Evolutionary conservation across 1,284 basidiomycete species (phyloP).

Genomic region (Tilletiopsis washingtonensis): DNA sequence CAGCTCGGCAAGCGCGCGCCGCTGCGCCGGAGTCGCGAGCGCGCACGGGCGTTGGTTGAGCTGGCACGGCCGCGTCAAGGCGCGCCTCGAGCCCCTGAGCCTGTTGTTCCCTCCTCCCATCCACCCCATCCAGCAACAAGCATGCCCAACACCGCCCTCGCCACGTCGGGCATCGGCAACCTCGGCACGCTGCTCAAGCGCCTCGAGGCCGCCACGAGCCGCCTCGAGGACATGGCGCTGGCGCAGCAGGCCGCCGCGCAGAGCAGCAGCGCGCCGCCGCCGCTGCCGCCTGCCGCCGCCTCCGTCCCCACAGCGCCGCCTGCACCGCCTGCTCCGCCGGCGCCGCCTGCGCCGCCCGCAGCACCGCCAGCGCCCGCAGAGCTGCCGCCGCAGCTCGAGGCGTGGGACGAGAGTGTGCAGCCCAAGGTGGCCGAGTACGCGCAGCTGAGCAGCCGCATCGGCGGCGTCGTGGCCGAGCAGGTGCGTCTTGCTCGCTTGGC

Average conservation of each 20-base stretch:
- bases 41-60: no score
- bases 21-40: no score
- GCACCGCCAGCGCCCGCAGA: constrained; percentile 26
- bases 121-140: no score
- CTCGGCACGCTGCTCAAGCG: constrained; percentile 43
- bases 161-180: constrained; percentile 35
- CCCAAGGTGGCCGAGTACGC: constrained; percentile 67
- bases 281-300: background rate
- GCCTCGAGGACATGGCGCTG: constrained; percentile 81
- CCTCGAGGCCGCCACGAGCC: constrained; percentile 78
- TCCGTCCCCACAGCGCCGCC: background rate
- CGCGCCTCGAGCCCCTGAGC: no score
- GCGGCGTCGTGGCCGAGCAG: constrained; percentile 57
- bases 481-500: no score
- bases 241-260: constrained; percentile 36
- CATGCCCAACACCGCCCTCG: no score
- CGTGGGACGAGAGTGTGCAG: constrained; percentile 67
- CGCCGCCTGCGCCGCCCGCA: constrained; percentile 12
- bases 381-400: constrained; percentile 59
- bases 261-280: constrained; percentile 20
- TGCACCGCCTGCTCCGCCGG: constrained; percentile 2
- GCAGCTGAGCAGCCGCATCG: constrained; percentile 66
- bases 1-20: no score
- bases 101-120: no score
- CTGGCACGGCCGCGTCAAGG: no score